Evolutionary conservation across 1,139 yeast species (phyloP).

Genomic region (Candida tunisiensis): DNA sequence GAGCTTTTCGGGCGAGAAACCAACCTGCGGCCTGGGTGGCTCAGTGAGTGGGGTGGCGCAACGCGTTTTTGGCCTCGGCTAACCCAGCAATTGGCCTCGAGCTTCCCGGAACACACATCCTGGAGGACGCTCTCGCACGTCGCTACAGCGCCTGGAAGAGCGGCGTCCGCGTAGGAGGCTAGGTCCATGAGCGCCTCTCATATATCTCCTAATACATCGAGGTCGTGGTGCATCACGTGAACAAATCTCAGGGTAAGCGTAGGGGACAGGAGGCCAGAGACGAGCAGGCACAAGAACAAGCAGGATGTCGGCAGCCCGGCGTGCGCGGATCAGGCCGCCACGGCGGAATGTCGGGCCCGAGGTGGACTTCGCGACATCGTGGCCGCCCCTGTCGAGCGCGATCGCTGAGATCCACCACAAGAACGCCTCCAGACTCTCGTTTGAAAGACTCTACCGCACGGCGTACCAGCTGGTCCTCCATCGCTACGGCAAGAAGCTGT

Average conservation of each 20-base stretch:
- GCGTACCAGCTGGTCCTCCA: constrained; percentile 68
- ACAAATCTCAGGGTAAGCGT: too few relatives aligned
- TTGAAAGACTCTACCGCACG: constrained; percentile 69
- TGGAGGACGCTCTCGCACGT: constrained; percentile 36
- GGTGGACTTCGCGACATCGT: constrained; percentile 47
- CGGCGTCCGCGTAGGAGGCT: constrained; percentile 2
- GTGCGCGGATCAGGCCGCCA: too few relatives aligned
- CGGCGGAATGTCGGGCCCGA: too few relatives aligned
- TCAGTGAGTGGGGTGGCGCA: constrained; percentile 18
- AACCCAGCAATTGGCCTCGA: constrained; percentile 57
- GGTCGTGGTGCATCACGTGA: too few relatives aligned
- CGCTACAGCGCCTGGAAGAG: constrained; percentile 1
- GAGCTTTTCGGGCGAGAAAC: constrained; percentile 84
- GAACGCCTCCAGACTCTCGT: constrained; percentile 62
- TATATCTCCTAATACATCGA: too few relatives aligned
- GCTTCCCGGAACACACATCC: constrained; percentile 38
- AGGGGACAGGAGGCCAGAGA: too few relatives aligned
- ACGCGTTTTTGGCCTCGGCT: neutral
- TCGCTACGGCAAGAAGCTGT: constrained; percentile 36
- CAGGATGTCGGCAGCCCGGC: too few relatives aligned
- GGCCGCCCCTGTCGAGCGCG: constrained; percentile 50
- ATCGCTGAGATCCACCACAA: constrained; percentile 58
- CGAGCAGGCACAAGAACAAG: too few relatives aligned
- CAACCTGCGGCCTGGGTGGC: constrained; percentile 81
- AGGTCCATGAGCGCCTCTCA: too few relatives aligned